phyloP scores from a whole-genome alignment of 495 filamentous ascomycete species.

The Hypomontagnella submonticulosa region DNA sequence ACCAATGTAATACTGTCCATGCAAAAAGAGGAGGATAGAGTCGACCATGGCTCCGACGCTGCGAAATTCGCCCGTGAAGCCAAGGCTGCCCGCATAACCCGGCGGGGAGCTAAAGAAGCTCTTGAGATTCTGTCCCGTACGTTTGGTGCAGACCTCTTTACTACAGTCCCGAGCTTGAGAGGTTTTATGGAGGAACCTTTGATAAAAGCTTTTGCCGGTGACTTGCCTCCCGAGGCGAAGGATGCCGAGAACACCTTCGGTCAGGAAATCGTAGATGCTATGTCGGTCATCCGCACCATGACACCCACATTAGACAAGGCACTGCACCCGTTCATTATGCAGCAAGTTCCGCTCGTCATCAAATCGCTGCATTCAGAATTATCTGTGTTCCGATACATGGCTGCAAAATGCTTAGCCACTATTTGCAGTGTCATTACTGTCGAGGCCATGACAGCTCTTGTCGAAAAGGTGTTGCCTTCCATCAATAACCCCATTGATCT shows the following conservation, averaged over 20 bases:
- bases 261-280: constrained; percentile 90
- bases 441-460: constrained; percentile 93
- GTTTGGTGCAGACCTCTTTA: constrained; percentile 80
- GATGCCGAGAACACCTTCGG: constrained; percentile 77
- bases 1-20: constrained; percentile 86
- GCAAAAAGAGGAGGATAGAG: constrained; percentile 94
- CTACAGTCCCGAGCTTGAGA: constrained; percentile 81
- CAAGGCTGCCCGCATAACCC: constrained; percentile 84
- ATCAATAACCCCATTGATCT: constrained; percentile 90
- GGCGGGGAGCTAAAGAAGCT: constrained; percentile 92
- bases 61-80: constrained; percentile 88
- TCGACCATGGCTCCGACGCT: constrained; percentile 84
- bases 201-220: constrained; percentile 74
- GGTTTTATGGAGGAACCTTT: constrained; percentile 84
- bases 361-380: constrained; percentile 86
- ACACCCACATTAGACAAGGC: constrained; percentile 81
- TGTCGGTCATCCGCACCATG: constrained; percentile 92
- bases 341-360: constrained; percentile 85
- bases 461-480: constrained; percentile 89
- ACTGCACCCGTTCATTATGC: constrained; percentile 80
- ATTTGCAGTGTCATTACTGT: constrained; percentile 96
- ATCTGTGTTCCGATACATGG: constrained; percentile 93
- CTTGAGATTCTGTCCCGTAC: constrained; percentile 84
- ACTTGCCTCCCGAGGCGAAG: constrained; percentile 74
- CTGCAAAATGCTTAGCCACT: constrained; percentile 96